A percentile compares a stretch with the other conserved stretches of the same genome.
These are phyloP conservation scores for Vitis hybrid DNA, from an alignment of 177 flowering plant species.

Conservation along the genomic window DNA sequence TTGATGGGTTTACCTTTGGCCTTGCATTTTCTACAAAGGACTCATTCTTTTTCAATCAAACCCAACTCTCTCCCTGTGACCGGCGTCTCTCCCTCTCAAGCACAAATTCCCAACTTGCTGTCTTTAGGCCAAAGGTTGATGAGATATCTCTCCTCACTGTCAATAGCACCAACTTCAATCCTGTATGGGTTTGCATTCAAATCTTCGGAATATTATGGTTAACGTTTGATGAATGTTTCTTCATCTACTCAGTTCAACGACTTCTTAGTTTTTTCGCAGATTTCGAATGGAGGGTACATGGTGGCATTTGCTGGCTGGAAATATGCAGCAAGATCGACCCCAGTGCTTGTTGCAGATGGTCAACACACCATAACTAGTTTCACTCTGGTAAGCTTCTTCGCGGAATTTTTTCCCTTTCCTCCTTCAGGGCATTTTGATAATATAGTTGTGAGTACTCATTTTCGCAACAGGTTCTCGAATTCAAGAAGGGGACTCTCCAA, in stretches of 20 bases:
- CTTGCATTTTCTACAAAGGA: conserved; percentile 64
- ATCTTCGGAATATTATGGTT: too few species aligned
- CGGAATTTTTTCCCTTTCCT: not conserved
- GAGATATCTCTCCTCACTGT: conserved; percentile 79
- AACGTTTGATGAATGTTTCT: too few species aligned
- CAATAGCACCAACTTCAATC: conserved; percentile 41
- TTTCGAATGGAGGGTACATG: conserved; percentile 48
- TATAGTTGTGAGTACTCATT: not conserved
- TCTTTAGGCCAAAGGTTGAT: conserved; percentile 80
- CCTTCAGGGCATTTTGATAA: not conserved
- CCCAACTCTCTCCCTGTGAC: conserved; percentile 87
- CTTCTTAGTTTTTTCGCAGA: conserved; percentile 21
- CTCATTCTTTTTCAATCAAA: conserved; percentile 54
- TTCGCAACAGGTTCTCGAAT: conserved; percentile 62
- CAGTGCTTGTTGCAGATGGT: conserved; percentile 53
- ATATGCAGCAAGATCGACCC: conserved; percentile 78
- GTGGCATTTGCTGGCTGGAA: conserved; percentile 84
- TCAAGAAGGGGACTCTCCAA: conserved; percentile 61
- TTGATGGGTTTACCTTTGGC: conserved; percentile 81
- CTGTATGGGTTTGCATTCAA: conserved; percentile 31
- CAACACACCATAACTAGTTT: conserved; percentile 53
- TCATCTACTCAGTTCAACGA: not conserved
- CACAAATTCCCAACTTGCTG: conserved; percentile 46
- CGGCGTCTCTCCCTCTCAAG: conserved; percentile 48
- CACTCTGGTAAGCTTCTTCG: conserved; percentile 54